Conservation (phyloP, 1,284 basidiomycete genomes). For the Earliella scabrosa region DNA sequence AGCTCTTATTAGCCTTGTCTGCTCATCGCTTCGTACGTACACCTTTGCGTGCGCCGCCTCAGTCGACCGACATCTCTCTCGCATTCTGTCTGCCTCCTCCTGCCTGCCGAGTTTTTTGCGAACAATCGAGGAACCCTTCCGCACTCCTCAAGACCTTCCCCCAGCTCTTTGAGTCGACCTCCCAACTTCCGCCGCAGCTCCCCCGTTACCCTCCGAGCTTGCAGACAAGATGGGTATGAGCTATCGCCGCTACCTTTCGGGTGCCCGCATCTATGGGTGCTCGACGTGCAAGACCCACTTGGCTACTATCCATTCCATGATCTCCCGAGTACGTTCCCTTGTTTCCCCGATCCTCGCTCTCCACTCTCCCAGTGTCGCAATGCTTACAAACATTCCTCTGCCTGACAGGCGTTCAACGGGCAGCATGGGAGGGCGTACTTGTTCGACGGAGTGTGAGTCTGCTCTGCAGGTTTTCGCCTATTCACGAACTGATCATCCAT, state of each 20-base stretch:
- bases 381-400: slow-evolving; percentile 10
- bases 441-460: slow-evolving; percentile 86
- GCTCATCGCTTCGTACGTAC: slow-evolving; percentile 10
- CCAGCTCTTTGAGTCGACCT: neutral
- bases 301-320: slow-evolving; percentile 89
- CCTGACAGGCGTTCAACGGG: slow-evolving; percentile 83
- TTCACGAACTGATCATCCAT: slow-evolving; percentile 6
- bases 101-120: neutral
- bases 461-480: neutral
- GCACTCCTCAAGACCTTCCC: neutral
- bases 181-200: slow-evolving; percentile 4
- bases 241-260: slow-evolving; percentile 87
- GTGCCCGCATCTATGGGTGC: slow-evolving; percentile 91
- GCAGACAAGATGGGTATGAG: slow-evolving; percentile 77
- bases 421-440: slow-evolving; percentile 96
- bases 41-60: slow-evolving; percentile 14
- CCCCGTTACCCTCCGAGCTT: too few species aligned
- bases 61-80: slow-evolving; percentile 11
- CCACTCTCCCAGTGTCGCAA: slow-evolving; percentile 5
- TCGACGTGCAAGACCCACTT: slow-evolving; percentile 92
- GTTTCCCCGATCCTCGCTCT: slow-evolving; percentile 1
- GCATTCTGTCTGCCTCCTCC: neutral
- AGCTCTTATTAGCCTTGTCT: neutral
- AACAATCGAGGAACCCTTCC: neutral
- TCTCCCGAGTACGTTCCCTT: slow-evolving; percentile 76